Percentiles rank a stretch among this genome's conserved stretches.
phyloP scores from a whole-genome alignment of 2,329 filamentous ascomycete genomes.

The Aphanoascus verrucosus region DNA sequence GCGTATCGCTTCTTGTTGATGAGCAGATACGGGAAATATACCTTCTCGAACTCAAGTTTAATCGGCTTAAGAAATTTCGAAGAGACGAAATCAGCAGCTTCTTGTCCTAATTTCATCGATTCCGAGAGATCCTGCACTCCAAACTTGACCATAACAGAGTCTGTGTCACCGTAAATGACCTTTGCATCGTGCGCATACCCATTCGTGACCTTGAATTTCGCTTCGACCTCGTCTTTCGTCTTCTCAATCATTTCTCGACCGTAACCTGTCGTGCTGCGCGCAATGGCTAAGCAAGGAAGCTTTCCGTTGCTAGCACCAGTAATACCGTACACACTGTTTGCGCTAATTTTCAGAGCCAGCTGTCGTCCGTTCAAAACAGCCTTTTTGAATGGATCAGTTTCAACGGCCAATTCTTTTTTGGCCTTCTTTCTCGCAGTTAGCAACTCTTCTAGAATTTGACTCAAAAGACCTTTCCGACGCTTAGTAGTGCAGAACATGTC shows the following conservation, averaged over 20 bases:
- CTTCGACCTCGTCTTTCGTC: slow-evolving; percentile 91
- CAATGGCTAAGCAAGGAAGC: slow-evolving; percentile 85
- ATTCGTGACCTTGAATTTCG: slow-evolving; percentile 80
- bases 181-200: slow-evolving; percentile 90
- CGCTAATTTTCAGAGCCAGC: slow-evolving; percentile 87
- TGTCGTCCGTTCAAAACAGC: slow-evolving; percentile 96
- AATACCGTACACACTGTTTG: slow-evolving; percentile 94
- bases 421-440: slow-evolving; percentile 86
- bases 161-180: slow-evolving; percentile 97
- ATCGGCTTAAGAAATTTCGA: slow-evolving; percentile 91
- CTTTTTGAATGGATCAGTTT: slow-evolving; percentile 95
- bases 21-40: slow-evolving; percentile 92
- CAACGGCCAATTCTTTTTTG: slow-evolving; percentile 75
- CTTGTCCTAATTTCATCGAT: slow-evolving; percentile 90
- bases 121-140: slow-evolving; percentile 76
- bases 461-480: slow-evolving; percentile 79
- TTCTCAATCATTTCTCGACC: slow-evolving; percentile 98
- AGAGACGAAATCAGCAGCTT: slow-evolving; percentile 80
- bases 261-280: slow-evolving; percentile 92
- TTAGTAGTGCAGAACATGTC: slow-evolving; percentile 86
- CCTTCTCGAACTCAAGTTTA: slow-evolving; percentile 98
- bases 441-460: slow-evolving; percentile 92
- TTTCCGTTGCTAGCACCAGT: slow-evolving; percentile 95
- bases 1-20: slow-evolving; percentile 99
- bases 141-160: slow-evolving; percentile 99